Base-by-base conservation (phyloP, 2,329 filamentous ascomycete species). In the Cyphellophora europaea region DNA sequence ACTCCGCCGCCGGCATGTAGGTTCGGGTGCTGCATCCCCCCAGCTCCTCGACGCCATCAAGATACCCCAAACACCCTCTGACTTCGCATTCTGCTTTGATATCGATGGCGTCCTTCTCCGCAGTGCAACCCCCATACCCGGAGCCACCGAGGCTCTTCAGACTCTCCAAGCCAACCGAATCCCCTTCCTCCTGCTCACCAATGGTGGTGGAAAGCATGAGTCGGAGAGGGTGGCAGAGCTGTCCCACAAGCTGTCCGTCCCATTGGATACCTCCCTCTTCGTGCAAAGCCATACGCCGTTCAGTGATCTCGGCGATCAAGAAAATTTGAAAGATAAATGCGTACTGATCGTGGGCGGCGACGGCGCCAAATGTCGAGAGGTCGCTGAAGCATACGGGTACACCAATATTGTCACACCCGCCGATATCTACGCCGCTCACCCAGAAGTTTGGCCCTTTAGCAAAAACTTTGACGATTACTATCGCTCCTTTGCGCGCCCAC, bases 61-160 rank as follows among this genome's bases (percentile, higher is more conserved):
- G n/a, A n/a, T n/a, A n/a, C n/a, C n/a, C n/a, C n/a, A n/a, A n/a
- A n/a, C n/a, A n/a, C n/a, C n/a, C n/a, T n/a, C n/a, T n/a, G n/a
- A n/a, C n/a, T n/a, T n/a, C n/a, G n/a, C n/a, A n/a, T n/a, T n/a
- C n/a, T n/a, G n/a, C n/a, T n/a, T n/a, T n/a, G n/a, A n/a, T n/a
- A 93, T 98, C 54, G 91, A 98, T 58, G 91, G 91, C 37, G 91
- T 98, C n/a, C 74, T 98, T 13, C 71, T 96, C 19, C 85, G 88
- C 52, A 82, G 82, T 41, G 76, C 82, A 3, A 74, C 79, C 43
- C 78, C 84, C 3, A 78, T 96, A 30, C 81, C 85, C 2, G 81
- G 83, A 19, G 89, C 91, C 2, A 67, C 75, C 2, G 71, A 83
- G 51, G 73, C 87, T 11, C 71, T 98, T 13, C 64, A 67, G 18